Base-by-base conservation (phyloP, 352 stramenopile genomes). In the Globisporangium middletonii region DNA sequence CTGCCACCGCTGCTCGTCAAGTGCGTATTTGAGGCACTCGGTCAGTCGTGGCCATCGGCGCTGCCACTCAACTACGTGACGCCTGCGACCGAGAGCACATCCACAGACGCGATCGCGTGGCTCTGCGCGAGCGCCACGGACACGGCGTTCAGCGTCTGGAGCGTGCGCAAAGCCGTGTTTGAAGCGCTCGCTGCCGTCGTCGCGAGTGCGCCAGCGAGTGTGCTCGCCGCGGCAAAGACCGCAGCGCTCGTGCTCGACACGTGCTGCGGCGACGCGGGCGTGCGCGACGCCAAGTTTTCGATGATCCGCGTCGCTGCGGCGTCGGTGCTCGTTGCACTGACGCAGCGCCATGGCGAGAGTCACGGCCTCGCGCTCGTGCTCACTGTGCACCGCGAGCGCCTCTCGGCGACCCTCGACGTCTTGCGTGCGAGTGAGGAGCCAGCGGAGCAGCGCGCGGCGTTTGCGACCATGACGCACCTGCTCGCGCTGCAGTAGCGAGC, bases 1-100 rank as follows among this genome's bases (percentile, higher is more conserved):
- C 55, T 90, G 16, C 72, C 83, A 1, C 83, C 83, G 15, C 67
- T 93, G 43, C 62, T 93, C 35, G 62, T 87, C 46, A 93, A 93
- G 59, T 74, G 81, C 58, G 68, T 88, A 28, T 84, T 93, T 18
- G 83, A 93, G 49, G 73, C 80, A 1, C 53, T 93, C 44, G 66
- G 62, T 15, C 54, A 70, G 4, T 71, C 77, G 53, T 89, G 79
- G 79, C 75, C 76, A 30, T 26, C 55, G 33, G 19, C 45, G n/a
- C 37, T 42, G 37, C 18, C 33, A 33, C 33, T 60, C 28, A 26
- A 27, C 28, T 13, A 42, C 13, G 19, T n/a, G 16, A 15, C 43
- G 47, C 16, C 42, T 5, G 23, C 27, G n/a, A 38, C 46, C 27
- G 27, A 3, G 38, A 30, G 26, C 23, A 52, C 18, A 55, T 63